Conservation (phyloP, 2,329 filamentous ascomycete genomes). For the Ceratocystis huliohia region DNA sequence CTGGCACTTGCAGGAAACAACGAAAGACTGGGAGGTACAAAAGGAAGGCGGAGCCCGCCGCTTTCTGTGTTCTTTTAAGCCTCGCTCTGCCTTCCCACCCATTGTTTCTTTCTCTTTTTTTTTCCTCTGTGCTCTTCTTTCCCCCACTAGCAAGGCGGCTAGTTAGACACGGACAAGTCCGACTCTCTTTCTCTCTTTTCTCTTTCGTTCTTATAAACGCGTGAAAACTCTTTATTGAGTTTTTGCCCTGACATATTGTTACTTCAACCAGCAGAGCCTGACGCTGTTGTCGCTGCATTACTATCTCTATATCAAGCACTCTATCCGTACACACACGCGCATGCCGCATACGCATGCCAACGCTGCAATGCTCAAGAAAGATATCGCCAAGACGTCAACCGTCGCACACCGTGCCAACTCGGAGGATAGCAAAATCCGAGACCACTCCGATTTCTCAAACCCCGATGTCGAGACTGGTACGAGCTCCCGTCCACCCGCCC, state of each 20-base stretch:
- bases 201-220: background rate
- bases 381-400: conserved; percentile 3
- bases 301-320: background rate
- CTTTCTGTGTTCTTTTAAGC: background rate
- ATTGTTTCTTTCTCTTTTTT: background rate
- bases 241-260: background rate
- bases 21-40: background rate
- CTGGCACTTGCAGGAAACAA: background rate
- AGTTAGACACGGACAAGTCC: no score
- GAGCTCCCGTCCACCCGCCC: background rate
- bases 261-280: background rate
- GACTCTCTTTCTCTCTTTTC: background rate
- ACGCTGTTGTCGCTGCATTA: background rate
- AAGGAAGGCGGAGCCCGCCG: conserved; percentile 6
- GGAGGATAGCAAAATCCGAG: background rate
- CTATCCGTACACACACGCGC: background rate
- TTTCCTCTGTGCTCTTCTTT: background rate
- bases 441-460: background rate
- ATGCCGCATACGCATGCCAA: background rate
- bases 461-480: conserved; percentile 11
- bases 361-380: background rate
- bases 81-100: no score
- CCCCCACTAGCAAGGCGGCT: background rate
- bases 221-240: background rate
- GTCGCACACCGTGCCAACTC: conserved; percentile 8